phyloP scores from a whole-genome alignment of 176 grass and related monocot species.

The Aegilops umbellulata region DNA sequence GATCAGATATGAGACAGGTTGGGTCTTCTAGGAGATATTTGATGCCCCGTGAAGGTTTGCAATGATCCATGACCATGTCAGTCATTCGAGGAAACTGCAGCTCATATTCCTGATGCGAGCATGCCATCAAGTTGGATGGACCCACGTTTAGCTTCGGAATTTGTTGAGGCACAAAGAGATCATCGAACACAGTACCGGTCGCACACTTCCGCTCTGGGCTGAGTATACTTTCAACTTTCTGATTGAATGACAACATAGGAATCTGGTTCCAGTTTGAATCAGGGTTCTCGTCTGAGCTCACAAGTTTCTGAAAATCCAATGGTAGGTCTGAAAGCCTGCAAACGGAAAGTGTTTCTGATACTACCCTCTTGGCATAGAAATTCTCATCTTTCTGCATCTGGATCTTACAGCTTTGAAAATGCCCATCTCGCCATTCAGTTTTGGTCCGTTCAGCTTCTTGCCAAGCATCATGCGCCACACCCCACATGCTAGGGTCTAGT shows the following conservation, averaged over 20 bases:
- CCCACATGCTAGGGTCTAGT: conserved; percentile 25
- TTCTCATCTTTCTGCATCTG: conserved; percentile 46
- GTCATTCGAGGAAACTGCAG: conserved; percentile 16
- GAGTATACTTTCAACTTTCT: conserved; percentile 46
- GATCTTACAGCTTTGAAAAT: conserved; percentile 22
- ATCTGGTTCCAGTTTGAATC: conserved; percentile 48
- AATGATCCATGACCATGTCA: conserved; percentile 23
- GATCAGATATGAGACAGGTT: conserved; percentile 30
- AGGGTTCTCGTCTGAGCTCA: conserved; percentile 37
- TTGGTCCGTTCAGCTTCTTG: conserved; percentile 19
- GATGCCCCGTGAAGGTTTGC: conserved; percentile 17
- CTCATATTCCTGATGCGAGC: conserved; percentile 32
- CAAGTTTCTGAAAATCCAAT: conserved; percentile 29
- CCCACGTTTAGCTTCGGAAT: conserved; percentile 34
- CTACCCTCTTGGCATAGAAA: conserved; percentile 20
- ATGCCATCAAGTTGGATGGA: conserved; percentile 30
- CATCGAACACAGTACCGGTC: background rate
- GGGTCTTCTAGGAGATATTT: conserved; percentile 20
- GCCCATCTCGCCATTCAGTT: conserved; percentile 16
- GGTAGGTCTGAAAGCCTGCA: conserved; percentile 34
- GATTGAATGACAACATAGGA: conserved; percentile 55
- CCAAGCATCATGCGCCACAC: background rate
- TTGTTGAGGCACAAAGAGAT: conserved; percentile 37
- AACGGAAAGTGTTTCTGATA: conserved; percentile 47
- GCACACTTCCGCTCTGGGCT: conserved; percentile 39